Base-by-base conservation (phyloP, 1,284 basidiomycete genomes). In the Moesziomyces sp. region DNA sequence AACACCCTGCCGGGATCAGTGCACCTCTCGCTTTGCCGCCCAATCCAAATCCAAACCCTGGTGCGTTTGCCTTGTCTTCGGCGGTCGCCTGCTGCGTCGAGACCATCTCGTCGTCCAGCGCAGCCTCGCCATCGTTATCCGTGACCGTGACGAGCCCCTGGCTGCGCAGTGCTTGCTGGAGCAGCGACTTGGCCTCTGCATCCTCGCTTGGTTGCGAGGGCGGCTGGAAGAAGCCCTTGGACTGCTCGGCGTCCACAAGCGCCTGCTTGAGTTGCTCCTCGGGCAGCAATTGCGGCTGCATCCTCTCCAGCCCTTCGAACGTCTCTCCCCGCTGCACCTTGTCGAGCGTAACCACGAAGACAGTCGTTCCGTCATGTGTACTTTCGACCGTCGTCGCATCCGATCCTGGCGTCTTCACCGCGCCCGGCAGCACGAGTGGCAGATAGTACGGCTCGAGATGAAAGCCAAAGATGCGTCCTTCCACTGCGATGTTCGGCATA, bases 391-490 rank as follows among this genome's bases (percentile, higher is more conserved):
- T 23, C 13, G 30, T 28, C 30, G 42, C 51, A 26, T 62, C 48
- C 11, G 44, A 24, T 0, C 21, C 38, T 3, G 58, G 33, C 19
- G 50, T 13, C 8, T 23, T 53, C 14, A 58, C 71, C 14, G 54
- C 26, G 8, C 49, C 55, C 3, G 66, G 58, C 13, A 74, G 61
- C 6, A 74, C 72, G 1, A 70, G 46, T 14, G 72, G 72, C 28
- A 74, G 35, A 48, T 74, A 74, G 43, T 66, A 70, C 6, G 55
- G 44, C 1, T 66, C 67, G 43, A 61, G 38, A 21, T 66, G 59
- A 10, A 74, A 70, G 5, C 66, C 72, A 63, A 74, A 74, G 52
- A 74, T 74, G 14, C 57, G 46, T 8, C 52, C 62, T 33, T 69
- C 62, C 10, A 66, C 72, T 1, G 67, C 72, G 3, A 70, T 52